Evolutionary conservation across 1,284 basidiomycete genomes (phyloP).

Genomic region (Neonothopanus nambi): DNA sequence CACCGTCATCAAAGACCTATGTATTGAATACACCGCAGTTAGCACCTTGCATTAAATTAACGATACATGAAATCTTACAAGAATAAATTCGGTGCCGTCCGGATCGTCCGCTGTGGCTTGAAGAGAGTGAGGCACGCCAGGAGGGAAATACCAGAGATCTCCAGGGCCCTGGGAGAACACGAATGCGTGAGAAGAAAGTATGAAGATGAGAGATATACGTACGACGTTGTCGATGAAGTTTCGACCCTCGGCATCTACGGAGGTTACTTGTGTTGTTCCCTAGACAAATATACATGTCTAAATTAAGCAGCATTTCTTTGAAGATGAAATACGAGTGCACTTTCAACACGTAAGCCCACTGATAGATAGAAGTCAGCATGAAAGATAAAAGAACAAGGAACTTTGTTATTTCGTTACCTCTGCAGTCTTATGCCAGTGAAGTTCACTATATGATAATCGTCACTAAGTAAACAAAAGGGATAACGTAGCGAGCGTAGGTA

Average conservation of each 20-base stretch:
- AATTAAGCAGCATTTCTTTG: not conserved
- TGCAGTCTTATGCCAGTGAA: conserved; percentile 73
- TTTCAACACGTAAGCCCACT: conserved; percentile 71
- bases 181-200: not conserved
- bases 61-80: conserved; percentile 41
- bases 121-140: conserved; percentile 63
- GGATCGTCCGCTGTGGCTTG: conserved; percentile 60
- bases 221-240: conserved; percentile 64
- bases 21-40: conserved; percentile 4
- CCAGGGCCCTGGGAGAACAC: conserved; percentile 34
- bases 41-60: not conserved
- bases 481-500: conserved; percentile 38
- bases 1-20: conserved; percentile 65
- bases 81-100: conserved; percentile 67
- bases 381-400: not conserved
- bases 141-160: conserved; percentile 67
- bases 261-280: conserved; percentile 64
- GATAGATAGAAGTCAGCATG: conserved; percentile 2
- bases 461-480: not conserved
- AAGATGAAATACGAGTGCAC: no score
- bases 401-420: conserved; percentile 44
- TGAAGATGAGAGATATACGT: conserved; percentile 21
- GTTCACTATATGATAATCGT: conserved; percentile 44
- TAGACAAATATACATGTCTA: conserved; percentile 22
- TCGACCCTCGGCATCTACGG: conserved; percentile 60